Evolutionary conservation across 129 eudicot genomes (phyloP), one percentile per base, ranked within the genome.

Genomic region (Deinandra increscens): DNA sequence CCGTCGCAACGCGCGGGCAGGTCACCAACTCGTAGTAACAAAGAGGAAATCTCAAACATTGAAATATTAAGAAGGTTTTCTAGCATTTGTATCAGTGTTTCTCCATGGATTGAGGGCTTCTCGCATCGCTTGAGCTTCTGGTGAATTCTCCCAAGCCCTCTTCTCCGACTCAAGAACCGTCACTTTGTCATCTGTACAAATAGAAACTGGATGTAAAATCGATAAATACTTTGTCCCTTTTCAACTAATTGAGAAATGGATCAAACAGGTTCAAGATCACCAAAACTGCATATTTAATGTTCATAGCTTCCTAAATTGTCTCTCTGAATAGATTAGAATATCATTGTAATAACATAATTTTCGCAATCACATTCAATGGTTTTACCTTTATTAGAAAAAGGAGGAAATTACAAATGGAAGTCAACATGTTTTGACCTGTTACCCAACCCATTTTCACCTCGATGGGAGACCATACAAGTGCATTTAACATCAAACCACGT

Each of bases 31-130:
- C 45, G n/a, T 15, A 36, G 20, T 36, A 55, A 55, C 15, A n/a
- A 61, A 42, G 59, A 60, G 36, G 62, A 64, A 59, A 62, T 68
- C 67, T 72, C 46, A 31, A 48, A 14, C 29, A 15, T 43, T 36
- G 8, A 10, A 73, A 71, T 26, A 15, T 68, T 80, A 81, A 0
- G 89, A 74, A 50, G 43, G 72, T 45, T 85, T 86, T 58, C 51
- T 81, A 58, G 72, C 74, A 60, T 69, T 66, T 37, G 75, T 45
- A 56, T 91, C 89, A 3, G 63, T 73, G 69, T 87, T 68, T 79
- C 95, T 88, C 97, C 97, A 91, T 46, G 97, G 97, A 78, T 91
- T 87, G 20, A 87, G 95, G 73, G 95, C 95, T 45, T 91, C 97
- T 83, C 95, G 83, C 73, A 80, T 69, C 2, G 91, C 96, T 75